Evolutionary conservation across 805 yeast species (phyloP).

Genomic region (Starmerella stigmatis): DNA sequence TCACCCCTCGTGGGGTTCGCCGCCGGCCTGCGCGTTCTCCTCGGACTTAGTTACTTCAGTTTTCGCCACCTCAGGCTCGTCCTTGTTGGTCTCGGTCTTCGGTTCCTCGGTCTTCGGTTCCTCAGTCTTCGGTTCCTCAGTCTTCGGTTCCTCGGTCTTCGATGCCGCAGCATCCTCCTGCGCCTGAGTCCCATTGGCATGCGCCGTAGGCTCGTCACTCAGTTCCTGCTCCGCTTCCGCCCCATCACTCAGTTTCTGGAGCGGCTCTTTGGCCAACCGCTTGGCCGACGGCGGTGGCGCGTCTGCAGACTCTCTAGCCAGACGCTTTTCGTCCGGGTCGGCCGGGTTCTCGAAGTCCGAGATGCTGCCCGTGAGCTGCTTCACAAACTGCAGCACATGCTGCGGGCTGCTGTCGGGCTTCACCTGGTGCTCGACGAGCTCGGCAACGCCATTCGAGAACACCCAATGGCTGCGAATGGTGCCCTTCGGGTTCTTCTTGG

Average conservation of each 20-base stretch:
- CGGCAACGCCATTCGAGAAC: constrained; percentile 64
- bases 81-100: neutral
- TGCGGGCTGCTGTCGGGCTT: constrained; percentile 34
- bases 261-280: neutral
- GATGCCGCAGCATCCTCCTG: neutral
- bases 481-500: constrained; percentile 67
- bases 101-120: constrained; percentile 3
- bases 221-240: constrained; percentile 1
- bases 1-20: no score
- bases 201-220: constrained; percentile 4
- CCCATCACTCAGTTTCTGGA: neutral
- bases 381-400: constrained; percentile 25
- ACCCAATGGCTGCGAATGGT: constrained; percentile 87
- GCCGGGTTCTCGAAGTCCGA: neutral
- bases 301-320: neutral
- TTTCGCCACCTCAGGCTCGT: neutral
- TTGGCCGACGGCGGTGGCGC: neutral
- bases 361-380: constrained; percentile 3
- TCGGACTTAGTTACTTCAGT: neutral
- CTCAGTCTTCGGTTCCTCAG: neutral
- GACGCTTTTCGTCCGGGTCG: constrained; percentile 1
- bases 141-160: neutral
- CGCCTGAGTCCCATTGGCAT: constrained; percentile 2
- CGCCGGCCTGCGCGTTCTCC: no score
- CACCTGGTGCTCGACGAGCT: constrained; percentile 42